Conservation (phyloP, 305 asterid species). For the Striga hermonthica region DNA sequence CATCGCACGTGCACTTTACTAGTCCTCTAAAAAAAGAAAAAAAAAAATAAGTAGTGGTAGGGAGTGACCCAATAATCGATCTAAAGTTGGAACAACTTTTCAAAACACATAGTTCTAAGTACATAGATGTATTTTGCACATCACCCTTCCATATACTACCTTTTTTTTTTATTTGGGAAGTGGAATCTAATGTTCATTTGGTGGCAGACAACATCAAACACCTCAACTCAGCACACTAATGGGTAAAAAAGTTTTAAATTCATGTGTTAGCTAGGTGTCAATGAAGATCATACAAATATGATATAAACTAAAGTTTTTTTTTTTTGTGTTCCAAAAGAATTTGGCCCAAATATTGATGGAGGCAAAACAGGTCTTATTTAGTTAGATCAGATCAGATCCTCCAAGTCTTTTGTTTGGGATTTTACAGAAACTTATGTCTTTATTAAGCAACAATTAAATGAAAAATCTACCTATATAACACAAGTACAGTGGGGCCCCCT, state of each 20-base stretch:
- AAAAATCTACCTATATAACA: background rate
- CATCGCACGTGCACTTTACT: no score
- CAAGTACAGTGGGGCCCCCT: background rate
- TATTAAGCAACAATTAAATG: background rate
- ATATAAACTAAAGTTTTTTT: no score
- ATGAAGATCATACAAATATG: no score
- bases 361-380: background rate
- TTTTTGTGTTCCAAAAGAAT: no score
- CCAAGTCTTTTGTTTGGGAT: background rate
- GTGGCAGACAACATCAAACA: constrained; percentile 14
- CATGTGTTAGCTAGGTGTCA: background rate
- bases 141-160: no score
- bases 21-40: no score
- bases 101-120: no score
- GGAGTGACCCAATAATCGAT: no score
- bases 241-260: background rate
- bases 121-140: no score
- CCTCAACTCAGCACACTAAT: background rate
- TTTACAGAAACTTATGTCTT: background rate
- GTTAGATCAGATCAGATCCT: background rate
- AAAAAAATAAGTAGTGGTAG: no score
- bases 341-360: constrained; percentile 3
- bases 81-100: no score
- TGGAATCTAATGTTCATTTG: constrained; percentile 14
- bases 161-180: background rate